Percentiles rank a stretch among this genome's conserved stretches.
phyloP scores from a whole-genome alignment of 2,329 filamentous ascomycete species.

The Elsinoe batatas region DNA sequence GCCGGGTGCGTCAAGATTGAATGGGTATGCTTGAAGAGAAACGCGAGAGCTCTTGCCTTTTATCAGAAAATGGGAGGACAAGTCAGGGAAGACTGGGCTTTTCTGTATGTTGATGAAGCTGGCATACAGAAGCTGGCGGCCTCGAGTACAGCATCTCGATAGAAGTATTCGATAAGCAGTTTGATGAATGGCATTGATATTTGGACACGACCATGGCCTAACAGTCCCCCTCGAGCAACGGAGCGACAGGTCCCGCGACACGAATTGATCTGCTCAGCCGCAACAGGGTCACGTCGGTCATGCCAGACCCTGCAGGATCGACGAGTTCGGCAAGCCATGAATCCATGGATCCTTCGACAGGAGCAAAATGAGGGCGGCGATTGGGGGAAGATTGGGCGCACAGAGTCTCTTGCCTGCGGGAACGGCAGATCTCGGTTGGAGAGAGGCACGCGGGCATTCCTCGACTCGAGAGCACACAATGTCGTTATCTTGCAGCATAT shows the following conservation, averaged over 20 bases:
- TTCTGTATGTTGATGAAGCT: not conserved
- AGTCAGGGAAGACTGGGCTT: not conserved
- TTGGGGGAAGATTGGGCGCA: slow-evolving; percentile 7
- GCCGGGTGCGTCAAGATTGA: not conserved
- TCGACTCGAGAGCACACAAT: not conserved
- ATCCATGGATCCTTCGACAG: slow-evolving; percentile 1
- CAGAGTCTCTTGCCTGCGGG: not conserved
- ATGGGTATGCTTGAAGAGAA: not conserved
- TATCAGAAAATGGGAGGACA: not conserved
- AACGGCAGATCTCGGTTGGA: slow-evolving; percentile 1
- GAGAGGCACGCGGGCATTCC: not conserved
- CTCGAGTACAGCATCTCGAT: too few species aligned
- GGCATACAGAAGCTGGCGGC: not conserved
- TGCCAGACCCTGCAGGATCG: slow-evolving; percentile 9
- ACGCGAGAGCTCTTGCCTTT: not conserved
- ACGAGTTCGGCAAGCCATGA: not conserved
- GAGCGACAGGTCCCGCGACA: not conserved
- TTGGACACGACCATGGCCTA: not conserved
- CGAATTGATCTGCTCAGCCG: slow-evolving; percentile 10
- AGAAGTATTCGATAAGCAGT: not conserved
- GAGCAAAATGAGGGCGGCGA: not conserved
- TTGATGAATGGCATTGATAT: not conserved
- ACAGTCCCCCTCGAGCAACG: not conserved
- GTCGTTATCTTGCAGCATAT: not conserved
- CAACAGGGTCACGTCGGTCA: slow-evolving; percentile 4